These are phyloP conservation scores for Alternaria atra DNA, from an alignment of 2,329 filamentous ascomycete genomes.

Conservation along the genomic window DNA sequence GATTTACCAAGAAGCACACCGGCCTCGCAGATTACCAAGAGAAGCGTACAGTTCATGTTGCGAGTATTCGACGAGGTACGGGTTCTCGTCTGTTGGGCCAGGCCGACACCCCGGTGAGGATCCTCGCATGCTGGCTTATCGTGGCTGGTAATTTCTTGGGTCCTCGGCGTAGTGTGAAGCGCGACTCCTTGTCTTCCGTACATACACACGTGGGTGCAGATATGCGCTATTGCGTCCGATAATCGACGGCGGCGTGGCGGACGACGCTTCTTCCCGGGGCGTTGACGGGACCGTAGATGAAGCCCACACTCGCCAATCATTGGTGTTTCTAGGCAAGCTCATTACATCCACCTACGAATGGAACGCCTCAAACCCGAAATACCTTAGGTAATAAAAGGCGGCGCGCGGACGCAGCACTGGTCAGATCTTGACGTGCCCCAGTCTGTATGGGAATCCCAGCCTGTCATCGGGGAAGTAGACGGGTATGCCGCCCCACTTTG, in stretches of 20 bases:
- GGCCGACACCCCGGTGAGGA: conserved; percentile 36
- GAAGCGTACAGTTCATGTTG: not conserved
- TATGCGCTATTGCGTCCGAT: conserved; percentile 21
- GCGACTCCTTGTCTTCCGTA: conserved; percentile 17
- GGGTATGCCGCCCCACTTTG: conserved; percentile 11
- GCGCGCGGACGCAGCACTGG: conserved; percentile 16
- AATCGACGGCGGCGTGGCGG: conserved; percentile 29
- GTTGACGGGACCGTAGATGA: conserved; percentile 16
- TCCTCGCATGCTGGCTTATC: conserved; percentile 28
- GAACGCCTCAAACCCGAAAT: conserved; percentile 23
- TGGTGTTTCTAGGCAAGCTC: conserved; percentile 20
- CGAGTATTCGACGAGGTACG: conserved; percentile 3
- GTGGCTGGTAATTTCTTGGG: conserved; percentile 24
- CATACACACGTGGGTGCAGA: conserved; percentile 26
- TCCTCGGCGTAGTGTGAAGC: conserved; percentile 10
- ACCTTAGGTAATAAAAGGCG: conserved; percentile 33
- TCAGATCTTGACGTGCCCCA: conserved; percentile 16
- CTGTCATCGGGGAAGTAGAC: conserved; percentile 28
- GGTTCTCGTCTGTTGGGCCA: conserved; percentile 23
- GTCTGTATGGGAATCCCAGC: conserved; percentile 31
- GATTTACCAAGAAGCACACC: not conserved
- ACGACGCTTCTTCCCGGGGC: conserved; percentile 32
- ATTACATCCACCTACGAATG: conserved; percentile 20
- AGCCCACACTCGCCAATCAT: conserved; percentile 19
- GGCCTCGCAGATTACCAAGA: not conserved